Evolutionary conservation across 345 rosid genomes (phyloP).

Genomic region (Salix exigua): DNA sequence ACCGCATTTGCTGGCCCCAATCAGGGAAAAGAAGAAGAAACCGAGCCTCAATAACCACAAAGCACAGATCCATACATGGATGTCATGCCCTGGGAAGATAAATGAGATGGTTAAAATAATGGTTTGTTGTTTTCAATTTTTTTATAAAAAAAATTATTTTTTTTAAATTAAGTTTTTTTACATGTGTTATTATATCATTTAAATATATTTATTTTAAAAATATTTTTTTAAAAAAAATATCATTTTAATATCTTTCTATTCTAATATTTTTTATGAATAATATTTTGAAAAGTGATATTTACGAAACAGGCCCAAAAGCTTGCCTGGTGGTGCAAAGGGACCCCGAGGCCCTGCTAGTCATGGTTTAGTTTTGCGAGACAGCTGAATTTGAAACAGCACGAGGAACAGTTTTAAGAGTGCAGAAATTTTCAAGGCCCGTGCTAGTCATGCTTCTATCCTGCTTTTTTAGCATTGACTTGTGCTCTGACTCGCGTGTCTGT

Average conservation of each 20-base stretch:
- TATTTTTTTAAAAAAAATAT: too few species aligned
- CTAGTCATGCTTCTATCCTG: background rate
- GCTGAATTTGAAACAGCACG: background rate
- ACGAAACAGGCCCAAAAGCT: too few species aligned
- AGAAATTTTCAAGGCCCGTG: background rate
- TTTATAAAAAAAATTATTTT: too few species aligned
- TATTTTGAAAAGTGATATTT: too few species aligned
- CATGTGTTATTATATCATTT: too few species aligned
- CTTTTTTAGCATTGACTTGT: background rate
- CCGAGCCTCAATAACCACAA: background rate
- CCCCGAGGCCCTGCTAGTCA: background rate
- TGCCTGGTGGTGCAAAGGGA: background rate
- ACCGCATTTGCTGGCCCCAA: background rate
- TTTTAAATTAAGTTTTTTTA: too few species aligned
- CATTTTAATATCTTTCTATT: too few species aligned
- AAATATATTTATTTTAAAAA: too few species aligned
- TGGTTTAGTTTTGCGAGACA: background rate
- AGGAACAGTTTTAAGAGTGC: background rate
- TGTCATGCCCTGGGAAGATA: background rate
- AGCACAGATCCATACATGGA: background rate
- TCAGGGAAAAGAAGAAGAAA: background rate
- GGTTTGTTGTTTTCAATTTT: too few species aligned
- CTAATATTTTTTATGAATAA: too few species aligned
- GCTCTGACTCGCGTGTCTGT: background rate
- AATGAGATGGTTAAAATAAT: background rate